Evolutionary conservation across 2,329 filamentous ascomycete species (phyloP).

Genomic region (Emericellopsis atlantica): DNA sequence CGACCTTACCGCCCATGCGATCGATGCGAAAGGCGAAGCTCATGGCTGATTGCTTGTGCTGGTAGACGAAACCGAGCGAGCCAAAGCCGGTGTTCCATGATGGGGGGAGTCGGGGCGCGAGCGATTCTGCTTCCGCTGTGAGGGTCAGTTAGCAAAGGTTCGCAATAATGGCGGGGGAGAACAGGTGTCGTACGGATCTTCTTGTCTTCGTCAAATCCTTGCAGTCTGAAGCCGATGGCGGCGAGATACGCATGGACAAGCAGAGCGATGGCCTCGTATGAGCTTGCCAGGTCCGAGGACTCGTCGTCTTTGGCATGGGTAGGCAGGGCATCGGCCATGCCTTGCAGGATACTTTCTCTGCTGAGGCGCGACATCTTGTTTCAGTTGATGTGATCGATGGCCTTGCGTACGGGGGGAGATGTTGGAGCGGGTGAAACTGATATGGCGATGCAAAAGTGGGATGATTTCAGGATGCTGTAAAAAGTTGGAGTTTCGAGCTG

Average conservation of each 20-base stretch:
- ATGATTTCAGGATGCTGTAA: too few species aligned
- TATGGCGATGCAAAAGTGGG: too few species aligned
- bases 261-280: constrained; percentile 74
- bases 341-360: constrained; percentile 29
- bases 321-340: constrained; percentile 48
- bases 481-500: too few species aligned
- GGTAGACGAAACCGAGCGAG: constrained; percentile 74
- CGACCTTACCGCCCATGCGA: constrained; percentile 70
- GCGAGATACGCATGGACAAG: constrained; percentile 75
- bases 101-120: constrained; percentile 52
- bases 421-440: too few species aligned
- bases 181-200: constrained; percentile 44
- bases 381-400: neutral
- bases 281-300: constrained; percentile 54
- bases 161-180: constrained; percentile 4
- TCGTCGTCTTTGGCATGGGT: constrained; percentile 38
- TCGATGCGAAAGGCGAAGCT: constrained; percentile 73
- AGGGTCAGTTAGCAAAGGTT: neutral
- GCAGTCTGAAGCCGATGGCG: constrained; percentile 65
- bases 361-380: constrained; percentile 10
- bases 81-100: constrained; percentile 69
- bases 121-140: constrained; percentile 33
- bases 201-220: constrained; percentile 77
- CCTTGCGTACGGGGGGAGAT: too few species aligned
- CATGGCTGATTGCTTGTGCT: constrained; percentile 74